phyloP scores from a whole-genome alignment of 768 basidiomycete genomes.

The Gloeopeniophorella convolvens region DNA sequence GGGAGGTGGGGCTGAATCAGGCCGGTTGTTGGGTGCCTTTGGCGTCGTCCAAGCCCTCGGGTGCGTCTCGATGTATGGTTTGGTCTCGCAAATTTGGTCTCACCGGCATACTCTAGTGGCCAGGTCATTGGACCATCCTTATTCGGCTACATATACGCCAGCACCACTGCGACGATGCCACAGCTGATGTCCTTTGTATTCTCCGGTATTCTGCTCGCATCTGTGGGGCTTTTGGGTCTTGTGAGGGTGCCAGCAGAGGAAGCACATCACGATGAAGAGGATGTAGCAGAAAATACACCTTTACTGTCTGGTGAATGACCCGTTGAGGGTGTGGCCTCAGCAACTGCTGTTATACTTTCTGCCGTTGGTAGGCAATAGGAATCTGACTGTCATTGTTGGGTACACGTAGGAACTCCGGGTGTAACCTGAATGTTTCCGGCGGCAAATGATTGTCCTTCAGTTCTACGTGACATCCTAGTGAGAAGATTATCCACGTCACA shows the following conservation, averaged over 20 bases:
- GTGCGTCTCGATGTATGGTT: background rate
- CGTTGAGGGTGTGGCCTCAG: too few relatives aligned
- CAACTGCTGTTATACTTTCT: too few relatives aligned
- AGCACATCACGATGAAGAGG: background rate
- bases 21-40: slow-evolving; percentile 6
- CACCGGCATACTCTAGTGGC: background rate
- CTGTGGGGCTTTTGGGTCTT: background rate
- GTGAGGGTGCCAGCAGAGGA: slow-evolving; percentile 1
- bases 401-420: too few relatives aligned
- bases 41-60: slow-evolving; percentile 2
- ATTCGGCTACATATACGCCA: slow-evolving; percentile 1
- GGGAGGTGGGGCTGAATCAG: background rate
- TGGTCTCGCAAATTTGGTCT: background rate
- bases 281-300: too few relatives aligned
- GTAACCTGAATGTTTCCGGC: too few relatives aligned
- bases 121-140: slow-evolving; percentile 4
- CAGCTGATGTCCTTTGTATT: background rate
- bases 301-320: too few relatives aligned
- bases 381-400: too few relatives aligned
- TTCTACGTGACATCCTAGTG: too few relatives aligned
- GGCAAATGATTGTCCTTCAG: too few relatives aligned
- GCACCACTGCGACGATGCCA: slow-evolving; percentile 1
- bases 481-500: too few relatives aligned
- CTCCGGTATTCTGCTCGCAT: background rate
- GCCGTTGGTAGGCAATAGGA: too few relatives aligned